Percentiles rank a stretch among this genome's conserved stretches.
Evolutionary conservation across 1,284 basidiomycete species (phyloP).

Genomic region (Ganoderma lingzhi): DNA sequence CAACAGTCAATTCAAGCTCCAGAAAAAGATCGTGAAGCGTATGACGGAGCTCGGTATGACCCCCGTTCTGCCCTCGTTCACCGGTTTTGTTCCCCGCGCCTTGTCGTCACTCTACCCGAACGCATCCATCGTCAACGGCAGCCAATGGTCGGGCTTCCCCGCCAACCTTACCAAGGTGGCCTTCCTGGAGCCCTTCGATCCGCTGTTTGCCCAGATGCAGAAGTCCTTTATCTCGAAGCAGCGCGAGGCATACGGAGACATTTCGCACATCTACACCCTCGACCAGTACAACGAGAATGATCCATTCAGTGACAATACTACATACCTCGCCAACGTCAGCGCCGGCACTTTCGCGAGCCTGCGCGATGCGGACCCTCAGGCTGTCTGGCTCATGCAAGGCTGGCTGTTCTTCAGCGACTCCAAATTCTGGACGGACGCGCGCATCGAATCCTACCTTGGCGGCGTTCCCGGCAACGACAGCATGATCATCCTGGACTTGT

Average conservation of each 20-base stretch:
- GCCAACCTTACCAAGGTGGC: conserved; percentile 44
- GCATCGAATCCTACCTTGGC: conserved; percentile 49
- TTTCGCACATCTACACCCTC: conserved; percentile 53
- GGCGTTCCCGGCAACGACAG: conserved; percentile 47
- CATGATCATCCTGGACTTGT: conserved; percentile 53
- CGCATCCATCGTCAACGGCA: conserved; percentile 47
- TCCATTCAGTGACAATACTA: conserved; percentile 45
- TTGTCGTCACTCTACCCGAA: conserved; percentile 46
- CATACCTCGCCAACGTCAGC: conserved; percentile 47
- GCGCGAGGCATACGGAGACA: conserved; percentile 46
- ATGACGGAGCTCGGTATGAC: conserved; percentile 57
- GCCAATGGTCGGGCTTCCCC: conserved; percentile 48
- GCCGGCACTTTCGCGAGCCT: conserved; percentile 47
- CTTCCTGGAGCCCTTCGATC: conserved; percentile 53
- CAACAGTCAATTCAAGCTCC: conserved; percentile 48
- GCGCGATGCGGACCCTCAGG: conserved; percentile 48
- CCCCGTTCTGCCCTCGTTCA: conserved; percentile 54
- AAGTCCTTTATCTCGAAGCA: conserved; percentile 53
- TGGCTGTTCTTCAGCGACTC: conserved; percentile 51
- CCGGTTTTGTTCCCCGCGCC: conserved; percentile 52
- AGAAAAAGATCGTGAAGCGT: conserved; percentile 48
- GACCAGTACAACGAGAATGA: conserved; percentile 57
- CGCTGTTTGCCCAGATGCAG: conserved; percentile 48
- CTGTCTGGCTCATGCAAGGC: conserved; percentile 55
- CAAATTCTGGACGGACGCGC: conserved; percentile 49